Evolutionary conservation across 257 asterid genomes (phyloP).

Genomic region (Solanum ossicruentum): DNA sequence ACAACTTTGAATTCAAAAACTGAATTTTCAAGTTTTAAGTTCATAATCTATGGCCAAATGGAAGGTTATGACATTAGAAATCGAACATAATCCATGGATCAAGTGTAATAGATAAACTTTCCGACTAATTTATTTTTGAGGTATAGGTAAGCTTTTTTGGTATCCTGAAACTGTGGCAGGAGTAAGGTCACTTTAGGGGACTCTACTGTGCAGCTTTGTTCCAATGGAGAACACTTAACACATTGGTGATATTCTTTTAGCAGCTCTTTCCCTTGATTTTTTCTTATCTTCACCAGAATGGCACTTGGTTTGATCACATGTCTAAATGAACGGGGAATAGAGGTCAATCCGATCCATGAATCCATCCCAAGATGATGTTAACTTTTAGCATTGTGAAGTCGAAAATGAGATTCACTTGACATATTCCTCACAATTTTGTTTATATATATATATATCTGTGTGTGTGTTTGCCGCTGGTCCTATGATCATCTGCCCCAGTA

Average conservation of each 20-base stretch:
- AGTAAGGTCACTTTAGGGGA: background rate
- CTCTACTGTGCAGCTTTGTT: background rate
- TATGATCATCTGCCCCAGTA: background rate
- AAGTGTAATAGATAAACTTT: background rate
- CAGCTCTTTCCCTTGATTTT: background rate
- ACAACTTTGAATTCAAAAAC: background rate
- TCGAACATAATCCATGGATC: background rate
- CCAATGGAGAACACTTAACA: background rate
- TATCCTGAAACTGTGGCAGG: background rate
- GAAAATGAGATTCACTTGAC: background rate
- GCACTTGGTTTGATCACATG: background rate
- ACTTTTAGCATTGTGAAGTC: background rate
- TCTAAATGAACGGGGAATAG: background rate
- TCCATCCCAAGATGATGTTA: background rate
- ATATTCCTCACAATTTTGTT: background rate
- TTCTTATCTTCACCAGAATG: background rate
- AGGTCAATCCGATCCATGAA: background rate
- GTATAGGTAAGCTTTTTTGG: background rate
- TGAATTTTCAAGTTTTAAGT: background rate
- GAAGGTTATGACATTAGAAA: background rate
- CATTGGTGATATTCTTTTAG: background rate
- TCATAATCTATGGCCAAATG: background rate
- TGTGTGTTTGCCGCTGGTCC: background rate
- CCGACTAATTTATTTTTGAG: background rate
- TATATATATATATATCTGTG: too few species aligned